Evolutionary conservation across 1,284 basidiomycete genomes (phyloP), one percentile per base, ranked within the genome.

Genomic region (Leccinum subatratum): DNA sequence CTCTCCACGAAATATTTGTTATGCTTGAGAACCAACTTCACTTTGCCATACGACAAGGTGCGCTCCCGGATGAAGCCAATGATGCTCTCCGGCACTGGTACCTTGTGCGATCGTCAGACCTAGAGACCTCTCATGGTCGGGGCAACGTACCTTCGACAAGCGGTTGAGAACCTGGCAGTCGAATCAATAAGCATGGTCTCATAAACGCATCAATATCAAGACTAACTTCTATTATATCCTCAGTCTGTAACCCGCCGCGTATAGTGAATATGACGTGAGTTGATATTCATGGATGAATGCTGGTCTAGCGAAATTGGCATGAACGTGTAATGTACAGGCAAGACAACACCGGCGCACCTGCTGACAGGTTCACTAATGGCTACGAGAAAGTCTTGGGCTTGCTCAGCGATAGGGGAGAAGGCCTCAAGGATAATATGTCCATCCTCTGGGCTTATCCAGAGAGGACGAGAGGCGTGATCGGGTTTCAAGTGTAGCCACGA

Each of bases 261-360:
- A 98, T 32, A 99, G 84, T 28, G 96, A 98, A 79, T 98, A 97
- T 60, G 96, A 92, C 62, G 96, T 98, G 74, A 99, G 89, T 80
- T 97, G 95, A 85, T 98, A 99, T 83, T 99, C 97, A 81, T 99
- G 97, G 69, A 99, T 96, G 79, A 97, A 94, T 39, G 93, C 90
- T 56, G 97, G 97, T 81, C 95, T 95, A 76, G n/a, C 56, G 68
- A 72, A 65, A 65, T 72, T 64, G 57, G 69, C 74, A 69, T 75
- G 72, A 72, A 73, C 62, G 48, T 64, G 68, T 73, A 67, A 77
- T 72, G 70, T 77, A 78, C 75, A 72, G 65, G 65, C 60, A 57
- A 65, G 62, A 34, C 39, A 61, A 60, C 68, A 63, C 34, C 65
- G 69, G 79, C 91, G 79, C 79, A 95, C 94, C 97, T 91, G 83